These are phyloP conservation scores for Erodium moschatum DNA, from an alignment of 441 rosid species.

Conservation along the genomic window DNA sequence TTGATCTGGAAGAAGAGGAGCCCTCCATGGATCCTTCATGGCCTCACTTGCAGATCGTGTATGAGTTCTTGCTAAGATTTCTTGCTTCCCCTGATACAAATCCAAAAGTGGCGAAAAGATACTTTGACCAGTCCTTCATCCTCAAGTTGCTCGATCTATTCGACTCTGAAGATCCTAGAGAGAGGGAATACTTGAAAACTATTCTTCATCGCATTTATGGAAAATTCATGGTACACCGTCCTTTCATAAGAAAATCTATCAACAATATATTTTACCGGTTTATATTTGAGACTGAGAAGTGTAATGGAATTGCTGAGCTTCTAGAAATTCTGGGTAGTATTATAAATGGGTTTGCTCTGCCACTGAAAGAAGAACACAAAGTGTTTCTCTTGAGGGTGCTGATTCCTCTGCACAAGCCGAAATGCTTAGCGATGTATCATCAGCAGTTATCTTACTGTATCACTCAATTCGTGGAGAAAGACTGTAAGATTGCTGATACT, in stretches of 20 bases:
- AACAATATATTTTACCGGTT: slow-evolving; percentile 70
- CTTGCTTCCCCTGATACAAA: slow-evolving; percentile 65
- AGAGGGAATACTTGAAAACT: slow-evolving; percentile 60
- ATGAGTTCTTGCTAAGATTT: slow-evolving; percentile 54
- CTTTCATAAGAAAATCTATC: slow-evolving; percentile 76
- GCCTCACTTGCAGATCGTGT: slow-evolving; percentile 73
- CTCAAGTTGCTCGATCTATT: slow-evolving; percentile 66
- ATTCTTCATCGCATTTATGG: slow-evolving; percentile 76
- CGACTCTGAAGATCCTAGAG: slow-evolving; percentile 58
- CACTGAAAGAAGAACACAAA: slow-evolving; percentile 68
- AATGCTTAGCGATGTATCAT: slow-evolving; percentile 55
- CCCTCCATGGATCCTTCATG: slow-evolving; percentile 68
- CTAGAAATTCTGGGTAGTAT: slow-evolving; percentile 72
- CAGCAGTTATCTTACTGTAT: slow-evolving; percentile 69
- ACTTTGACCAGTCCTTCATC: slow-evolving; percentile 60
- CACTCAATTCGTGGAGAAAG: slow-evolving; percentile 65
- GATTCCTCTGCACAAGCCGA: slow-evolving; percentile 64
- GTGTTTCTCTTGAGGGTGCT: slow-evolving; percentile 60
- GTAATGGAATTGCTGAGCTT: slow-evolving; percentile 72
- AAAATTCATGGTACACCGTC: slow-evolving; percentile 87
- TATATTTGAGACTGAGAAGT: slow-evolving; percentile 82
- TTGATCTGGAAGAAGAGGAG: slow-evolving; percentile 63
- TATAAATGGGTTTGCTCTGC: slow-evolving; percentile 64
- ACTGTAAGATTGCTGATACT: slow-evolving; percentile 62
- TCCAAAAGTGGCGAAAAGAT: slow-evolving; percentile 60